Evolutionary conservation across 2,329 filamentous ascomycete genomes (phyloP), one percentile per base, ranked within the genome.

Genomic region (Phyllosticta citriasiana): DNA sequence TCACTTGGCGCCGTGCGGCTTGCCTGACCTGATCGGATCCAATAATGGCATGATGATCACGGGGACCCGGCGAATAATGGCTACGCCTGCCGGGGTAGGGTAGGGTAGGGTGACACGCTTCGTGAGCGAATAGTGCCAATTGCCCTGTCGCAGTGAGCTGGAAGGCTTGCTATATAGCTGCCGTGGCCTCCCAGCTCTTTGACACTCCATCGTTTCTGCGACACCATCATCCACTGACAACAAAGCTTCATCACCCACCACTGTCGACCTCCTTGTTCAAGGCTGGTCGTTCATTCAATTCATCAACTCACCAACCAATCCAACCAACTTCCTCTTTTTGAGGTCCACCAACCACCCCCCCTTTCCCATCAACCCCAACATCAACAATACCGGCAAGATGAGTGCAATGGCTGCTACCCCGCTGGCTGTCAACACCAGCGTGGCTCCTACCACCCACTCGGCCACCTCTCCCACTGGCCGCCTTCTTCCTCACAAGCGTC

Each of bases 361-460:
- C 52, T 22, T 25, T 25, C 33, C 22, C 30, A 35, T 4, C 16
- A 14, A 52, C 56, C 40, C 51, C 30, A 26, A 30, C 30, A 50
- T 19, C 40, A 55, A 53, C 54, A 61, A 61, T 30, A 59, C 54
- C 59, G 59, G 14, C 59, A 61, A 57, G 27, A 61, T 61, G 59
- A 61, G 59, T 61, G 59, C 55, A 47, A 35, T 61, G n/a, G 16
- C 59, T 50, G 27, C 33, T 47, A 47, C 58, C 35, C 53, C 52
- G 53, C 24, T 54, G 33, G 33, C 58, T 22, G 51, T 50, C 51
- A 52, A 26, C 40, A 53, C 53, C 26, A 54, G 53, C 12, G 57
- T 58, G 53, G 51, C 35, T 52, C 30, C 24, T 24, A n/a, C 26
- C 27, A n/a, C 8, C 9, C 25, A 22, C 27, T 16, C 55, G n/a